Conservation (phyloP, 805 yeast species). For the Priceomyces fermenticarens region DNA sequence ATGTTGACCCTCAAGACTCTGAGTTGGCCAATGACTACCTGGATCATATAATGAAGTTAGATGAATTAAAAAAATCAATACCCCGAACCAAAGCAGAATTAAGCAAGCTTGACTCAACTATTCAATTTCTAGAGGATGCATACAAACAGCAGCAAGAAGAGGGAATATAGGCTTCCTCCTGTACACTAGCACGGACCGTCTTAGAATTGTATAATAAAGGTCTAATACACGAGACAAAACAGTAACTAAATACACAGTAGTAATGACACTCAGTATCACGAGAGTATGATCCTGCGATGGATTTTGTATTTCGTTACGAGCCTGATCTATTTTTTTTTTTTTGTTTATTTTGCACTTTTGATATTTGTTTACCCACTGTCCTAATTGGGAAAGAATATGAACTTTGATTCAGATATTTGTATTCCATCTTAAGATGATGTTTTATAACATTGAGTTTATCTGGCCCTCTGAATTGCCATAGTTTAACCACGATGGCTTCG, state of each 20-base stretch:
- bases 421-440: too few species aligned
- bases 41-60: conserved; percentile 24
- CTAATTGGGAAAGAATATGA: conserved; percentile 4
- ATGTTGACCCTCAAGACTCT: conserved; percentile 11
- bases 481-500: conserved; percentile 13
- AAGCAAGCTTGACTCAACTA: conserved; percentile 29
- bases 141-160: conserved; percentile 12
- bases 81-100: conserved; percentile 37
- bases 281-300: background rate
- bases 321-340: background rate
- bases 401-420: background rate
- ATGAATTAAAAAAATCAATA: conserved; percentile 29
- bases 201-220: too few species aligned
- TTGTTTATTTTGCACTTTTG: conserved; percentile 3
- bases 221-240: background rate
- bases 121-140: conserved; percentile 23
- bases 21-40: conserved; percentile 24
- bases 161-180: background rate
- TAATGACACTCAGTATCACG: background rate
- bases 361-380: conserved; percentile 2
- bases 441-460: too few species aligned
- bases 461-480: too few species aligned
- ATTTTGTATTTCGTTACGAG: background rate
- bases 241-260: background rate
- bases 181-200: conserved; percentile 1